Conservation (phyloP, 495 filamentous ascomycete species). For the Bacidia rubella region DNA sequence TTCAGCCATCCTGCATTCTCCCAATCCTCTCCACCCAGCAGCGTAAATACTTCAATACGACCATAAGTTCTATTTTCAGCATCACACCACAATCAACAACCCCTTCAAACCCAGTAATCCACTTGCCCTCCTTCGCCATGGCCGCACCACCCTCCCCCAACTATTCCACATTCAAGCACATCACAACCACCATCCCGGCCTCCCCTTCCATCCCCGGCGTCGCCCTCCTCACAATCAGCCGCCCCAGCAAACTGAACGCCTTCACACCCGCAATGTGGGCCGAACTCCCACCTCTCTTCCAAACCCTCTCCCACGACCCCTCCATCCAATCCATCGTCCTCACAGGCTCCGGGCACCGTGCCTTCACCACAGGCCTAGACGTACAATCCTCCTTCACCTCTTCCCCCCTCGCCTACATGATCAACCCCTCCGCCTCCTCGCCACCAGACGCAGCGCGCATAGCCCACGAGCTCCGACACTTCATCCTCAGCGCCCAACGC, state of each 20-base stretch:
- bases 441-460: constrained; percentile 48
- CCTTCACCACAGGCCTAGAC: constrained; percentile 72
- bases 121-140: not conserved
- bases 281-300: constrained; percentile 62
- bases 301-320: constrained; percentile 55
- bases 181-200: constrained; percentile 43
- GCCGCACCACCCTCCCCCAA: not conserved
- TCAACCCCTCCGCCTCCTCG: not conserved
- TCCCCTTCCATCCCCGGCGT: constrained; percentile 53
- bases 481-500: constrained; percentile 65
- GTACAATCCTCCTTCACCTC: constrained; percentile 33
- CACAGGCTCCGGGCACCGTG: constrained; percentile 66
- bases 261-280: constrained; percentile 77
- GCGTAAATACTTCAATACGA: not conserved
- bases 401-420: constrained; percentile 1
- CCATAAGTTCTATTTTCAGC: no score
- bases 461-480: constrained; percentile 47
- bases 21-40: not conserved
- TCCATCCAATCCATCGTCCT: constrained; percentile 68
- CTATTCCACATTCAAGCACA: not conserved
- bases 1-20: not conserved
- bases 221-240: constrained; percentile 87
- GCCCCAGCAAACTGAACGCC: constrained; percentile 79
- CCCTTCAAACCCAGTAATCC: not conserved
- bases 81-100: not conserved